Evolutionary conservation across 179 eudicot species (phyloP).

Genomic region (Beta lomatogona): DNA sequence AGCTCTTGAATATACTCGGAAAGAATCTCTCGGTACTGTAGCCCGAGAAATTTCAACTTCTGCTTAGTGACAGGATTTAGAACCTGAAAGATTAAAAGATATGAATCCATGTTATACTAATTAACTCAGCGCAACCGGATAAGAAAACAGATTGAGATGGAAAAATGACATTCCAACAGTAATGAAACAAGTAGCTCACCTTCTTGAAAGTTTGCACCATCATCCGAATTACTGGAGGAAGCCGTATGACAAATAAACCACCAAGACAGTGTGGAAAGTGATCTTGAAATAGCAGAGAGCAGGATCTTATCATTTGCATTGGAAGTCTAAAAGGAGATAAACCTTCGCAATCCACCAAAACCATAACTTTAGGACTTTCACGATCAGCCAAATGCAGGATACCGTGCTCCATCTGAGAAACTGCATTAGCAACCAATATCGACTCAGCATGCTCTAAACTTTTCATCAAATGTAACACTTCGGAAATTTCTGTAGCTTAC

Average conservation of each 20-base stretch:
- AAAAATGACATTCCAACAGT: neutral
- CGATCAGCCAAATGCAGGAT: constrained; percentile 53
- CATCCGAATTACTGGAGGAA: constrained; percentile 68
- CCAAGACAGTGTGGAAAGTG: constrained; percentile 73
- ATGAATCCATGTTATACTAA: neutral
- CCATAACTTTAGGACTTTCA: constrained; percentile 56
- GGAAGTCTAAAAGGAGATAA: constrained; percentile 66
- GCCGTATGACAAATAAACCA: constrained; percentile 60
- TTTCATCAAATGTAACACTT: neutral
- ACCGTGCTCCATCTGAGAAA: constrained; percentile 79
- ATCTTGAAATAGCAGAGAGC: constrained; percentile 66
- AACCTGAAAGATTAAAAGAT: constrained; percentile 41
- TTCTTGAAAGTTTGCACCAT: constrained; percentile 73
- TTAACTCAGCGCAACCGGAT: neutral
- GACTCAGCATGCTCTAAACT: neutral
- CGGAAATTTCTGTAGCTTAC: neutral
- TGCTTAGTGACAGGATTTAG: constrained; percentile 66
- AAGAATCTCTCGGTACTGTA: constrained; percentile 51
- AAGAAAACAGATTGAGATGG: neutral
- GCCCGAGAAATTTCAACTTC: constrained; percentile 68
- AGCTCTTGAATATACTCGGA: constrained; percentile 52
- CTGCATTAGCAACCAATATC: constrained; percentile 39
- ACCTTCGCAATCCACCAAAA: constrained; percentile 74
- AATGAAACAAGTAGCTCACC: constrained; percentile 44
- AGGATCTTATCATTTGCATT: constrained; percentile 63